phyloP scores from a whole-genome alignment of 2,329 filamentous ascomycete genomes.

The Colletotrichum theobromicola region DNA sequence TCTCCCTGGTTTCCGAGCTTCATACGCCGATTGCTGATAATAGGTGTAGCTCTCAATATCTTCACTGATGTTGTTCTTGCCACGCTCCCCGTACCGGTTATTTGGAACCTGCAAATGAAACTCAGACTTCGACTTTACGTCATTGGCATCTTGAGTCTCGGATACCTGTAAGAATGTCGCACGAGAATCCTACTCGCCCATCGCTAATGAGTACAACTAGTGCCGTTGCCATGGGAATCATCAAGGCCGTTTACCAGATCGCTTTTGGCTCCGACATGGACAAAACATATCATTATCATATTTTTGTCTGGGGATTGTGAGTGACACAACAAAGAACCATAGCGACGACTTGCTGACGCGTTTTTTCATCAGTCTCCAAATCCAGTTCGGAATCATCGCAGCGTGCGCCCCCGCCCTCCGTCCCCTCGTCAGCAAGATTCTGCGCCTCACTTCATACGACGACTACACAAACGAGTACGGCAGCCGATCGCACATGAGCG shows the following conservation, averaged over 20 bases:
- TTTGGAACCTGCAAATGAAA: conserved; percentile 44
- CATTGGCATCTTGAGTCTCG: conserved; percentile 45
- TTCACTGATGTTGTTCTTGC: conserved; percentile 46
- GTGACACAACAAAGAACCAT: conserved; percentile 9
- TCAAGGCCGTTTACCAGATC: conserved; percentile 43
- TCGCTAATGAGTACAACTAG: conserved; percentile 21
- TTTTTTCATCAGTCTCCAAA: conserved; percentile 39
- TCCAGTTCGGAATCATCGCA: conserved; percentile 43
- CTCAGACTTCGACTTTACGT: conserved; percentile 40
- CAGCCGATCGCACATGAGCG: background rate
- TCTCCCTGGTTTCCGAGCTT: background rate
- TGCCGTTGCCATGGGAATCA: conserved; percentile 42
- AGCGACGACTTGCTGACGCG: conserved; percentile 5
- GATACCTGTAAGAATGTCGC: conserved; percentile 38
- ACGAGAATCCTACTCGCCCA: too few species aligned
- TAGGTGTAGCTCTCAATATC: conserved; percentile 39
- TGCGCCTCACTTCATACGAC: conserved; percentile 25
- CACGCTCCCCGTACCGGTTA: conserved; percentile 44
- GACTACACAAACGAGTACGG: background rate
- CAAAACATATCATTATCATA: conserved; percentile 33
- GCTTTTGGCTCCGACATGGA: conserved; percentile 29
- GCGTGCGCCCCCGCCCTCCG: conserved; percentile 43
- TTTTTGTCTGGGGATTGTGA: conserved; percentile 38
- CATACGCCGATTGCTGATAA: background rate
- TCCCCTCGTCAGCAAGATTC: conserved; percentile 34